These are phyloP conservation scores for Seminavis robusta DNA, from an alignment of 108 stramenopile genomes.

Conservation along the genomic window DNA sequence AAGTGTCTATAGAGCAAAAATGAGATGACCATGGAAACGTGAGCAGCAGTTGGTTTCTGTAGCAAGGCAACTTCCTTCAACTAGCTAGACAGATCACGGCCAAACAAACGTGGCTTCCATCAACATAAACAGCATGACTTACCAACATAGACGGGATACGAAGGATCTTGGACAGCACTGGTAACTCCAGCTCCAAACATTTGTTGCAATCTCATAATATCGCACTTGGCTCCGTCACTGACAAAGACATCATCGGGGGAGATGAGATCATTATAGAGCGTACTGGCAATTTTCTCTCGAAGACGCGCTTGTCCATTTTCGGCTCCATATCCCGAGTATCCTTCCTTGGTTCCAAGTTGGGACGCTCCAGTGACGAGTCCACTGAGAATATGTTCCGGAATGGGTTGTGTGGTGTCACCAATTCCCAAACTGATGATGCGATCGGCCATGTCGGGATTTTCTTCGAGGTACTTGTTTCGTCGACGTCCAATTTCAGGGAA, in stretches of 20 bases:
- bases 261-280: slow-evolving; percentile 88
- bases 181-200: slow-evolving; percentile 93
- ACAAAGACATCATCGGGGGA: slow-evolving; percentile 94
- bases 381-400: slow-evolving; percentile 89
- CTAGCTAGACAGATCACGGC: not conserved
- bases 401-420: slow-evolving; percentile 97
- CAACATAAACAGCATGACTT: slow-evolving; percentile 18
- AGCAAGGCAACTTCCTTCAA: no score
- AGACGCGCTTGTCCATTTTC: slow-evolving; percentile 88
- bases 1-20: slow-evolving; percentile 78
- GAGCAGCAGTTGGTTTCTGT: no score
- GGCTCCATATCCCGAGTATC: slow-evolving; percentile 94
- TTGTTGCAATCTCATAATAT: slow-evolving; percentile 94
- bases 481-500: slow-evolving; percentile 98
- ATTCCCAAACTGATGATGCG: slow-evolving; percentile 93
- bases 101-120: not conserved
- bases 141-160: slow-evolving; percentile 96
- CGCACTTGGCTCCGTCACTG: slow-evolving; percentile 97
- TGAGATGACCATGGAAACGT: slow-evolving; percentile 53
- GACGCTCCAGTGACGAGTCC: slow-evolving; percentile 84
- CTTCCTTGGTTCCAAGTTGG: slow-evolving; percentile 89
- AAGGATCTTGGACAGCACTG: slow-evolving; percentile 95
- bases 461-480: slow-evolving; percentile 85
- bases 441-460: slow-evolving; percentile 90
- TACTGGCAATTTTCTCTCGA: slow-evolving; percentile 88